Evolutionary conservation across 1,139 yeast species (phyloP).

Genomic region (Yamadazyma sp.): DNA sequence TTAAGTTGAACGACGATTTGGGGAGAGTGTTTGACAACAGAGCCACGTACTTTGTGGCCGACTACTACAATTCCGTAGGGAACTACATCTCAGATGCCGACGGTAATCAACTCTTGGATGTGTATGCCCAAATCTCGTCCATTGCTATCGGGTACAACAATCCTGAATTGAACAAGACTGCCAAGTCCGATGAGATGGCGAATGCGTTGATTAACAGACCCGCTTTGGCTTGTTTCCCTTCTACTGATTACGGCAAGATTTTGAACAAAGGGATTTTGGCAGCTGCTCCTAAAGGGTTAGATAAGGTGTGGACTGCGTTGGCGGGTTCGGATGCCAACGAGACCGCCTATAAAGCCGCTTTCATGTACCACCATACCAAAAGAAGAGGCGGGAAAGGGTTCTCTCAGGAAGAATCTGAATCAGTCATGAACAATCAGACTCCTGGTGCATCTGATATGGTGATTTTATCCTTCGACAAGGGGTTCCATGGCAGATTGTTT

Average conservation of each 20-base stretch:
- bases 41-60: slow-evolving; percentile 63
- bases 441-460: slow-evolving; percentile 74
- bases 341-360: slow-evolving; percentile 76
- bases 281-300: slow-evolving; percentile 71
- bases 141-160: slow-evolving; percentile 71
- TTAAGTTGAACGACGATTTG: slow-evolving; percentile 45
- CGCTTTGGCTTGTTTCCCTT: slow-evolving; percentile 70
- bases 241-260: slow-evolving; percentile 50
- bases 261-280: slow-evolving; percentile 57
- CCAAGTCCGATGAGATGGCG: slow-evolving; percentile 61
- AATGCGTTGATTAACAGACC: slow-evolving; percentile 68
- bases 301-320: slow-evolving; percentile 66
- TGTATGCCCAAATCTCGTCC: slow-evolving; percentile 68
- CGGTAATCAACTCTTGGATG: slow-evolving; percentile 59
- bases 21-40: slow-evolving; percentile 60
- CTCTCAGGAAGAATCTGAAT: slow-evolving; percentile 52
- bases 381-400: slow-evolving; percentile 57
- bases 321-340: slow-evolving; percentile 79
- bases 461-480: slow-evolving; percentile 66
- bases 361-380: slow-evolving; percentile 66
- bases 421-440: slow-evolving; percentile 63
- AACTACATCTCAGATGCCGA: slow-evolving; percentile 69
- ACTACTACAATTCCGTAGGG: slow-evolving; percentile 60
- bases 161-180: slow-evolving; percentile 57
- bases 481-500: slow-evolving; percentile 75